Percentiles rank a stretch among this genome's conserved stretches.
phyloP scores from a whole-genome alignment of 2,329 filamentous ascomycete species.

The Teratosphaeria destructans region DNA sequence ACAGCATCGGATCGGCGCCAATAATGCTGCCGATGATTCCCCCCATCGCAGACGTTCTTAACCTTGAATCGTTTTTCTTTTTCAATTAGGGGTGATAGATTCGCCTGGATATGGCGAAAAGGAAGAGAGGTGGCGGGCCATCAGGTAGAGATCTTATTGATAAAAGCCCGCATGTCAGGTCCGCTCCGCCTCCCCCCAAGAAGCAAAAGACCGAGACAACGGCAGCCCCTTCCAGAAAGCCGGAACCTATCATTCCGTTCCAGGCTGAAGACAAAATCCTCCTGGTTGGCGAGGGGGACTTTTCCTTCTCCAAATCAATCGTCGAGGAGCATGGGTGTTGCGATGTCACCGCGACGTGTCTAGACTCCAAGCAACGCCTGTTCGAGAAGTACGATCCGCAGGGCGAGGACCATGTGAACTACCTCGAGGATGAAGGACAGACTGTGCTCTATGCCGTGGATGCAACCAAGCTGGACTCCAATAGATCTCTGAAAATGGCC shows the following conservation, averaged over 20 bases:
- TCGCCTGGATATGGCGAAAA: neutral
- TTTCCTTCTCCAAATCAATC: constrained; percentile 64
- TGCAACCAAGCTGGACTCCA: constrained; percentile 49
- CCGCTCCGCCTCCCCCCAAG: neutral
- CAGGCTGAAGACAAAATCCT: constrained; percentile 56
- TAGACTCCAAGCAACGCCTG: constrained; percentile 52
- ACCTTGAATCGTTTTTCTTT: no score
- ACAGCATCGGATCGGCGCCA: no score
- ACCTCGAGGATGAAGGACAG: constrained; percentile 38
- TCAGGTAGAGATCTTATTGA: neutral
- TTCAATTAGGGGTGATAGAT: no score
- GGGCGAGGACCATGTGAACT: constrained; percentile 47
- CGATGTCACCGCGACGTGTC: constrained; percentile 58
- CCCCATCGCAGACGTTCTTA: no score
- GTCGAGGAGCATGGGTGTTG: constrained; percentile 55
- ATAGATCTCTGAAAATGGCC: constrained; percentile 32
- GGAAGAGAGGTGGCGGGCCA: neutral
- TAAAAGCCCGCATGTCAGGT: neutral
- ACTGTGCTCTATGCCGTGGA: constrained; percentile 54
- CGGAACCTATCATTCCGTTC: constrained; percentile 56
- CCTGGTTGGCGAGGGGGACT: constrained; percentile 67
- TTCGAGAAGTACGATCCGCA: constrained; percentile 59
- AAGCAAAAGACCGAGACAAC: neutral
- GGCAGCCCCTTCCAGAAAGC: constrained; percentile 6
- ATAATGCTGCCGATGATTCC: neutral